These are phyloP conservation scores for Ministeria vibrans DNA, from an alignment of 78 protist genomes.

Conservation along the genomic window DNA sequence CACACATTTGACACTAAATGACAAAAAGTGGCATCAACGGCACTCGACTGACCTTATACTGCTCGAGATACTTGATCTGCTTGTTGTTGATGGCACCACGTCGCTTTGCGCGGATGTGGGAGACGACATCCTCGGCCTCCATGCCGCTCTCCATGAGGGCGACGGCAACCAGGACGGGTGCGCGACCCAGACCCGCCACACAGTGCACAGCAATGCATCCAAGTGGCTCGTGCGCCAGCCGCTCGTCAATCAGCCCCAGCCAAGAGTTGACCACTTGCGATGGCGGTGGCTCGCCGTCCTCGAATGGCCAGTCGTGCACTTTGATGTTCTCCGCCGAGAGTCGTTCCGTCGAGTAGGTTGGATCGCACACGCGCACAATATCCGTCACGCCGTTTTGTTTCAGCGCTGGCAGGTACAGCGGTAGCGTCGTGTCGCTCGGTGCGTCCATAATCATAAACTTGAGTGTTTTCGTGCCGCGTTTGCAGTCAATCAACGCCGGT, in stretches of 20 bases:
- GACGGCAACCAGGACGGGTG: conserved; percentile 69
- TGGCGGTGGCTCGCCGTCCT: conserved; percentile 36
- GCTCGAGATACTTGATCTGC: conserved; percentile 38
- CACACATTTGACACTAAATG: too few species aligned
- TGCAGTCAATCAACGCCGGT: conserved; percentile 9
- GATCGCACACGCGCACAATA: conserved; percentile 35
- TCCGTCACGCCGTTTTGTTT: conserved; percentile 14
- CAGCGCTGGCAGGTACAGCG: not conserved
- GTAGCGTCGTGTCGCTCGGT: conserved; percentile 19
- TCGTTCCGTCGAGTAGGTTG: conserved; percentile 18
- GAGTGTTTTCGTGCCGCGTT: not conserved
- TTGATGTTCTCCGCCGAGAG: not conserved
- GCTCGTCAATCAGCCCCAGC: conserved; percentile 5
- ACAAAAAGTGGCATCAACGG: too few species aligned
- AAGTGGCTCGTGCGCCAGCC: not conserved
- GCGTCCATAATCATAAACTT: conserved; percentile 32
- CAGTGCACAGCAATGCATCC: conserved; percentile 57
- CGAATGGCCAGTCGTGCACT: conserved; percentile 32
- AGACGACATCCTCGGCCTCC: conserved; percentile 43
- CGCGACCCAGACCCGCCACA: conserved; percentile 61
- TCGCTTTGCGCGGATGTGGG: conserved; percentile 31
- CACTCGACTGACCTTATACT: too few species aligned
- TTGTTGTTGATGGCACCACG: conserved; percentile 51
- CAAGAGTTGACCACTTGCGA: not conserved
- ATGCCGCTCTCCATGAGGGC: conserved; percentile 52